Evolutionary conservation across 371 early-diverging fungal genomes (phyloP).

Genomic region (Apophysomyces sp.): DNA sequence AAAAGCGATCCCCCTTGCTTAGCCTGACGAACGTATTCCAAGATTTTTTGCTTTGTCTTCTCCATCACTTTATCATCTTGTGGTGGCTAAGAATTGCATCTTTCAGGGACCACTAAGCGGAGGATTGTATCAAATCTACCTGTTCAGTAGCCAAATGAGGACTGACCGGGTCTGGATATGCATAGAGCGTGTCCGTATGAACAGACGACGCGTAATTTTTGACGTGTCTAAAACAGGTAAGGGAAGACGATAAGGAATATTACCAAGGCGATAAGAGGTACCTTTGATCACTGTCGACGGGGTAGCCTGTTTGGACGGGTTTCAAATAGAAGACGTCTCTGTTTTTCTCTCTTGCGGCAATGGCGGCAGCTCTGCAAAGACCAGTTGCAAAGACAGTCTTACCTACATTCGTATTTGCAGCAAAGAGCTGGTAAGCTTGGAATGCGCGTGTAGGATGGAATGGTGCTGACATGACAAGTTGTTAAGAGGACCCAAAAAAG

Average conservation of each 20-base stretch:
- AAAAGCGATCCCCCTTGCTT: constrained; percentile 50
- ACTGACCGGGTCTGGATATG: constrained; percentile 76
- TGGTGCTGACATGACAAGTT: constrained; percentile 37
- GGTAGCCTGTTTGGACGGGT: constrained; percentile 86
- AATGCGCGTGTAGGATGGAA: constrained; percentile 56
- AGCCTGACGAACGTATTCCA: constrained; percentile 30
- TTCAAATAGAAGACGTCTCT: constrained; percentile 69
- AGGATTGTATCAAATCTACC: constrained; percentile 20
- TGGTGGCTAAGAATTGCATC: constrained; percentile 33
- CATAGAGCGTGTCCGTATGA: constrained; percentile 56
- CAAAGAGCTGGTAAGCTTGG: constrained; percentile 72
- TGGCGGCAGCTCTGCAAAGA: constrained; percentile 57
- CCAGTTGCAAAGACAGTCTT: constrained; percentile 81
- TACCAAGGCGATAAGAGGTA: constrained; percentile 12
- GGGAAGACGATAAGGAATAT: background rate
- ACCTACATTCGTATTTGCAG: constrained; percentile 85
- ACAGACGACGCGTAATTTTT: constrained; percentile 44
- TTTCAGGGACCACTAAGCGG: background rate
- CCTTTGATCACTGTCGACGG: constrained; percentile 78
- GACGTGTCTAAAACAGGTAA: constrained; percentile 53
- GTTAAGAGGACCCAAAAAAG: background rate
- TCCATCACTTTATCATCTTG: constrained; percentile 47
- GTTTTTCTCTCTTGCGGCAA: constrained; percentile 39
- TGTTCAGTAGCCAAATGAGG: constrained; percentile 71
- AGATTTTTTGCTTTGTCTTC: constrained; percentile 40